Percentiles rank a stretch among this genome's conserved stretches.
These are phyloP conservation scores for Exserohilum rostratum DNA, from an alignment of 2,329 filamentous ascomycete genomes.

Conservation along the genomic window DNA sequence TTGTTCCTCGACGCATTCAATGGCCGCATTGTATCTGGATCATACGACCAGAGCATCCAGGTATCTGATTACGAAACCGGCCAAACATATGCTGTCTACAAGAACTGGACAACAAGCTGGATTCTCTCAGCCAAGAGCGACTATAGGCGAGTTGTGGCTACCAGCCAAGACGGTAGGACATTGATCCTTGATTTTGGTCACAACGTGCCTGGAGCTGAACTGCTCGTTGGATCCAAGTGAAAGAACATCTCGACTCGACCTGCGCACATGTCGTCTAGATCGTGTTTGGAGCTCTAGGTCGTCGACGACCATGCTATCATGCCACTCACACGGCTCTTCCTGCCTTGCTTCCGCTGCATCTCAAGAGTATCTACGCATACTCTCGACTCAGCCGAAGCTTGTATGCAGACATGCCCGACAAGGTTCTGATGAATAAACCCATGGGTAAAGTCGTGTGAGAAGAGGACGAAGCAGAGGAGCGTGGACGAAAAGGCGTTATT, in stretches of 20 bases:
- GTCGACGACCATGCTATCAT: background rate
- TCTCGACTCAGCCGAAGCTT: background rate
- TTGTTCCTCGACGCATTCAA: slow-evolving; percentile 89
- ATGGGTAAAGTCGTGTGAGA: background rate
- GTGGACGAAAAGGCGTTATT: background rate
- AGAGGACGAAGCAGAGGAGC: background rate
- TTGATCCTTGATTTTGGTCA: slow-evolving; percentile 91
- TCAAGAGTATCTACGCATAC: background rate
- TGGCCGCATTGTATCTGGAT: slow-evolving; percentile 85
- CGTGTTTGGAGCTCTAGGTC: slow-evolving; percentile 1
- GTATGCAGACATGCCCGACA: background rate
- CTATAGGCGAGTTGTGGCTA: slow-evolving; percentile 91
- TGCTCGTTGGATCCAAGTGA: slow-evolving; percentile 45
- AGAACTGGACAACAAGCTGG: slow-evolving; percentile 97
- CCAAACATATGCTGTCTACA: slow-evolving; percentile 78
- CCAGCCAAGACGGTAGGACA: slow-evolving; percentile 90
- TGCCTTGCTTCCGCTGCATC: background rate
- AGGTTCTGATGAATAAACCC: background rate
- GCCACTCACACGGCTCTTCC: background rate
- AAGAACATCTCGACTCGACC: background rate
- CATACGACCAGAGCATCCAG: slow-evolving; percentile 94
- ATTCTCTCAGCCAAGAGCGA: slow-evolving; percentile 95
- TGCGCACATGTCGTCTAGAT: background rate
- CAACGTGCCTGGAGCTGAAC: slow-evolving; percentile 59
- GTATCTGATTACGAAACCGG: slow-evolving; percentile 89